Evolutionary conservation across 139 green algal species (phyloP), one percentile per base, ranked within the genome.

Genomic region (Picochlorum sp.): DNA sequence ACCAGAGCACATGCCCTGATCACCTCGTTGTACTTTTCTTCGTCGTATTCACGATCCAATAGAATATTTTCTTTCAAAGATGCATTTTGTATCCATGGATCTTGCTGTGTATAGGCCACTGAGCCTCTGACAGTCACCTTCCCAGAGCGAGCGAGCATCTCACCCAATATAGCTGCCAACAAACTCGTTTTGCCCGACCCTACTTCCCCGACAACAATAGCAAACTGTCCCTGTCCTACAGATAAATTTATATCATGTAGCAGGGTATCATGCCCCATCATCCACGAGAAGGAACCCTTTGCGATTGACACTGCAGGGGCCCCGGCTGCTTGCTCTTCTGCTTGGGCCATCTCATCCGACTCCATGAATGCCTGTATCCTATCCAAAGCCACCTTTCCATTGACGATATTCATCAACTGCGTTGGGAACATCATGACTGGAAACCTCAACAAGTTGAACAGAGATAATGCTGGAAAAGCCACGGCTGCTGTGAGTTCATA

Each of bases 401-500:
- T 81, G 69, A 95, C 86, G 21, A 92, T 62, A 78, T 86, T 89
- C 44, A 76, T 87, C 63, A 90, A 78, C 76, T 89, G 81, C 24
- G 54, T 66, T 4, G 45, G 54, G 23, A 69, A 73, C 62, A 64
- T 63, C 65, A 87, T 81, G 38, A 91, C 77, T 14, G 86, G 86
- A 72, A 95, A 95, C 45, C 88, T 76, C 34, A 95, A 81, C 60
- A 94, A 70, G 74, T 94, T 89, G 76, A 95, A 94, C 11, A 92
- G 74, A 14, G 87, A 74, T 50, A 95, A 70, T 0, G 85, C 81
- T 15, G 87, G 81, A 76, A 95, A 95, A 30, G 88, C 88, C 8
- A 92, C 81, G 2, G 72, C 68, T 7, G 88, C 85, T 8, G 85
- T 90, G 10, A 94, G 68, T 2, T 50, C 34, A 51, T 81, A 69